Conservation (phyloP, 2,329 filamentous ascomycete species). For the Hypoxylon sp. region DNA sequence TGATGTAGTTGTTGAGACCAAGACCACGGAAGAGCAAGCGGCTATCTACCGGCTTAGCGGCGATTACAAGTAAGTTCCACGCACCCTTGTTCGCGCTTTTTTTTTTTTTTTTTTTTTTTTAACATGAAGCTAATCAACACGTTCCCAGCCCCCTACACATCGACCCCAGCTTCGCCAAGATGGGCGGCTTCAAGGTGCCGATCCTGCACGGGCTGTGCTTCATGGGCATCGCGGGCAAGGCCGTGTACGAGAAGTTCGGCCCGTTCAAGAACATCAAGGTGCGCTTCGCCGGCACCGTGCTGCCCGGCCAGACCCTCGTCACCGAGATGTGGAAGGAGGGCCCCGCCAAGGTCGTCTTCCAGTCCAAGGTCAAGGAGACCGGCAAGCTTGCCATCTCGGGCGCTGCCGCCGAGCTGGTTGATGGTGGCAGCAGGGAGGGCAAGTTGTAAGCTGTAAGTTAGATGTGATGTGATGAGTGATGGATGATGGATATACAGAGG, state of each 20-base stretch:
- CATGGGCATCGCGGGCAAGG: slow-evolving; percentile 92
- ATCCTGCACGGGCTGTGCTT: slow-evolving; percentile 98
- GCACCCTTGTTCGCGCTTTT: not conserved
- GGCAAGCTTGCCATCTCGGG: slow-evolving; percentile 89
- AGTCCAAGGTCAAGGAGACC: slow-evolving; percentile 91
- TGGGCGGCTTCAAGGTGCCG: slow-evolving; percentile 93
- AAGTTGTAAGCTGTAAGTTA: slow-evolving; percentile 47
- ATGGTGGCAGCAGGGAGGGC: slow-evolving; percentile 50
- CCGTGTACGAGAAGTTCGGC: slow-evolving; percentile 87
- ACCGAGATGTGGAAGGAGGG: slow-evolving; percentile 96
- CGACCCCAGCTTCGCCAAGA: slow-evolving; percentile 93
- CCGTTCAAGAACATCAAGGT: slow-evolving; percentile 93
- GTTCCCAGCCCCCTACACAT: slow-evolving; percentile 84
- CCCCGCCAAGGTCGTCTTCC: slow-evolving; percentile 79
- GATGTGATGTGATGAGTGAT: not conserved
- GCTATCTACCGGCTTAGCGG: slow-evolving; percentile 93
- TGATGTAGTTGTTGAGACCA: slow-evolving; percentile 86
- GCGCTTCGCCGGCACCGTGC: slow-evolving; percentile 86
- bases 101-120: not conserved
- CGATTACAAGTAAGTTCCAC: slow-evolving; percentile 80
- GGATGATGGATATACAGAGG: not conserved
- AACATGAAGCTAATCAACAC: slow-evolving; percentile 3
- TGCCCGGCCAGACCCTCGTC: slow-evolving; percentile 89
- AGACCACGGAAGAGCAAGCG: slow-evolving; percentile 91
- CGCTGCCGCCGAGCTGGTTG: slow-evolving; percentile 81